Conservation (phyloP, 1,284 basidiomycete species). For the Cryptococcus maquisensis region DNA sequence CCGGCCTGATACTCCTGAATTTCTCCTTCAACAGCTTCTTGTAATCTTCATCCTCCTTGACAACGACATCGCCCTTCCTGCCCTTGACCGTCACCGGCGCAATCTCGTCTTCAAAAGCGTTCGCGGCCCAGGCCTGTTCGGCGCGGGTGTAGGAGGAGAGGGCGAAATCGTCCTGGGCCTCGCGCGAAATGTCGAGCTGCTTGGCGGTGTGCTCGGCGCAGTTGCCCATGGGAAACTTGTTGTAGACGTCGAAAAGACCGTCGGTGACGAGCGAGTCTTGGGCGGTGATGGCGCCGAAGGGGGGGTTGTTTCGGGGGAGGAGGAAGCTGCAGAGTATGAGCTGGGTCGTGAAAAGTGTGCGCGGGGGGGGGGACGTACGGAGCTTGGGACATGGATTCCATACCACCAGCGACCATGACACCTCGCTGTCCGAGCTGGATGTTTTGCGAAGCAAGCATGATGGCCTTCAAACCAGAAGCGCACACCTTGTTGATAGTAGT, state of each 20-base stretch:
- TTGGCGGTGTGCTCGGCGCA: constrained; percentile 86
- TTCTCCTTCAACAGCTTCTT: constrained; percentile 92
- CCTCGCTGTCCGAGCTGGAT: constrained; percentile 75
- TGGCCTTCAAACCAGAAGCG: constrained; percentile 89
- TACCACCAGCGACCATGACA: constrained; percentile 89
- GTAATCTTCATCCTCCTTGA: constrained; percentile 96
- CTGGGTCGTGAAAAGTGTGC: neutral
- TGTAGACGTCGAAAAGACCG: constrained; percentile 93
- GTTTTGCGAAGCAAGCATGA: constrained; percentile 87
- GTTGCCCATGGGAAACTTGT: constrained; percentile 93
- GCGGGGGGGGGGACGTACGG: constrained; percentile 62
- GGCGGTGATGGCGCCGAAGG: constrained; percentile 83
- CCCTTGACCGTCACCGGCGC: constrained; percentile 90
- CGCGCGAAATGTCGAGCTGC: constrained; percentile 76
- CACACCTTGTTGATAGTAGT: constrained; percentile 99
- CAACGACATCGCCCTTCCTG: constrained; percentile 85
- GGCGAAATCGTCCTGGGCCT: constrained; percentile 83
- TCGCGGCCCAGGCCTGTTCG: constrained; percentile 80
- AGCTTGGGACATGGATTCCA: constrained; percentile 97
- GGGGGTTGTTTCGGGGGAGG: constrained; percentile 76
- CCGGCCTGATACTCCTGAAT: constrained; percentile 76
- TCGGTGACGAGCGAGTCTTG: constrained; percentile 87
- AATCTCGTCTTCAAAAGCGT: constrained; percentile 82
- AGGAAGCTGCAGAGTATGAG: constrained; percentile 64
- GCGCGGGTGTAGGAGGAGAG: constrained; percentile 93